Base-by-base conservation (phyloP, 2,329 filamentous ascomycete species). In the Talaromyces sp. region DNA sequence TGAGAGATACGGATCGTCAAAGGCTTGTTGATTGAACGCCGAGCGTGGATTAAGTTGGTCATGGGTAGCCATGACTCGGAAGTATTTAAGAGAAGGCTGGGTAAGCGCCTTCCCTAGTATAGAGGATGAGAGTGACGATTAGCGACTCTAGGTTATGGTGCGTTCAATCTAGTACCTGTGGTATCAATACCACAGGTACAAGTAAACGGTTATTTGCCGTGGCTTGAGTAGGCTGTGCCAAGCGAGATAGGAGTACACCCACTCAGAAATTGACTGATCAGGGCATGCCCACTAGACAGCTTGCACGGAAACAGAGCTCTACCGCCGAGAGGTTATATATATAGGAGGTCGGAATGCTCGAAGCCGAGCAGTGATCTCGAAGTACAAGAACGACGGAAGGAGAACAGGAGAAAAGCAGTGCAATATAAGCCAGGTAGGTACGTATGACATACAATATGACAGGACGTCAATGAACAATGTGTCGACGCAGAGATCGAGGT, bases 1-100 rank as follows among this genome's bases (percentile, higher is more conserved):
- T 14, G 75, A 74, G 7, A 79, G 72, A 66, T 77, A 79, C 23
- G 75, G 73, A 58, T 79, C 76, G 57, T 70, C 70, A 60, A 70
- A 68, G 50, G 68, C 71, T 46, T 72, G 66, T 37, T 75, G 69
- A 50, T 72, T 73, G 63, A 75, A 72, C 16, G 67, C 68, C 50
- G 70, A 65, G 28, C 35, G 60, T 35, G 52, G 63, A 44, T 35
- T 21, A 46, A 64, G 60, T 31, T 57, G 58, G 31, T 64, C 50
- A 28, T 50, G 63, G n/a, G 48, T 63, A 42, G 48, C 62, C 62
- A 63, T 63, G 40, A 39, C 35, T 54, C 21, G 8, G 25, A 11
- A 42, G 21, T 42, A 39, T 57, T 28, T 57, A 56, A 23, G 57
- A 59, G n/a, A 58, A 56, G 35, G 55, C 52, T 52, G 33, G 44